Evolutionary conservation across 2,329 filamentous ascomycete genomes (phyloP).

Genomic region (Phialocephala subalpina): DNA sequence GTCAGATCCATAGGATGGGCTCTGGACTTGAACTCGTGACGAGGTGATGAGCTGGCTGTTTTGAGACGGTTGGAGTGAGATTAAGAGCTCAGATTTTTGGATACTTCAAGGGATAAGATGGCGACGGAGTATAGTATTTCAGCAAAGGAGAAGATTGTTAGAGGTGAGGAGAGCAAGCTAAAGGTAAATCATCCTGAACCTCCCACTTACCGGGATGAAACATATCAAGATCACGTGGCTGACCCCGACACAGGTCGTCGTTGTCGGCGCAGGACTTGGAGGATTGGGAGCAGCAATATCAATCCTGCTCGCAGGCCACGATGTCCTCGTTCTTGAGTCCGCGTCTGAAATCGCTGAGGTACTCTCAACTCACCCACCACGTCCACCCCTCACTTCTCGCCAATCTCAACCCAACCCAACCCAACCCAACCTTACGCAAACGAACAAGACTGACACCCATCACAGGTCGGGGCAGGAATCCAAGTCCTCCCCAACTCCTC

Average conservation of each 20-base stretch:
- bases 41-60: neutral
- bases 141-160: conserved; percentile 30
- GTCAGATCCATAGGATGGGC: neutral
- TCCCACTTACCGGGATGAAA: neutral
- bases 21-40: conserved; percentile 1
- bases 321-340: conserved; percentile 51
- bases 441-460: neutral
- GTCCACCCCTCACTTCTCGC: neutral
- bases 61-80: neutral
- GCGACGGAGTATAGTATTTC: conserved; percentile 14
- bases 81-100: neutral
- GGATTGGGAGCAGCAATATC: conserved; percentile 53
- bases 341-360: conserved; percentile 51
- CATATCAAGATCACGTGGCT: conserved; percentile 1
- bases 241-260: conserved; percentile 46
- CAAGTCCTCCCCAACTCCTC: conserved; percentile 40
- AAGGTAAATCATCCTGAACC: conserved; percentile 23
- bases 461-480: conserved; percentile 43
- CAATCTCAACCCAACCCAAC: neutral
- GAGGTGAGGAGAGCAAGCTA: conserved; percentile 28
- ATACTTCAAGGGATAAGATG: too few relatives aligned
- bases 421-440: neutral
- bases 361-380: conserved; percentile 23
- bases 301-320: conserved; percentile 43
- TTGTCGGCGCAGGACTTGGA: conserved; percentile 64